Percentiles rank a stretch among this genome's conserved stretches.
Conservation (phyloP, 192 early-diverging fungal genomes). For the Coemansia sp. region DNA sequence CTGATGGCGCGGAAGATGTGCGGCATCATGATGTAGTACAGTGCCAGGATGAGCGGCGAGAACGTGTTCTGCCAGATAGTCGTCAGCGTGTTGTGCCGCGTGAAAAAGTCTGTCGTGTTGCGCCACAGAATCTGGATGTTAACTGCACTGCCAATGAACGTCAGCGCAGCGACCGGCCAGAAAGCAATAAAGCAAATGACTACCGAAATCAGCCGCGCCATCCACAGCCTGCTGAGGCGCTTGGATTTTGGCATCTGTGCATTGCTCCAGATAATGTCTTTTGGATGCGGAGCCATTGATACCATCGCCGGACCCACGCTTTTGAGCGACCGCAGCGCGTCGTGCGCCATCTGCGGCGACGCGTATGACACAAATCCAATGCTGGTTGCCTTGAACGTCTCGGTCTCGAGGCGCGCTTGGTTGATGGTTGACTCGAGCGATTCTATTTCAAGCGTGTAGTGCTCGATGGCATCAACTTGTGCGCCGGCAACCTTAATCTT, state of each 20-base stretch:
- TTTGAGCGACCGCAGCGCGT: slow-evolving; percentile 36
- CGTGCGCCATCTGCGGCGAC: slow-evolving; percentile 52
- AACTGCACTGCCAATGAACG: slow-evolving; percentile 58
- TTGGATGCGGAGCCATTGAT: slow-evolving; percentile 63
- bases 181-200: slow-evolving; percentile 63
- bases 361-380: slow-evolving; percentile 70
- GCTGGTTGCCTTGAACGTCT: slow-evolving; percentile 57
- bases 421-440: slow-evolving; percentile 56
- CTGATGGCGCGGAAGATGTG: slow-evolving; percentile 61
- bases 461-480: slow-evolving; percentile 68
- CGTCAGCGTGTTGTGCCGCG: slow-evolving; percentile 49
- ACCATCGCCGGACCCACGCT: slow-evolving; percentile 17
- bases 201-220: slow-evolving; percentile 49
- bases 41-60: slow-evolving; percentile 62
- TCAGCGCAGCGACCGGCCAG: slow-evolving; percentile 63
- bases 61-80: slow-evolving; percentile 64
- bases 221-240: slow-evolving; percentile 45
- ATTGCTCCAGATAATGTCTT: slow-evolving; percentile 77
- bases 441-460: slow-evolving; percentile 65
- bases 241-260: slow-evolving; percentile 55
- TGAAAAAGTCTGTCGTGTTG: slow-evolving; percentile 49
- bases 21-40: slow-evolving; percentile 66
- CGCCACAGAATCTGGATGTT: slow-evolving; percentile 59
- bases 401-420: slow-evolving; percentile 44
- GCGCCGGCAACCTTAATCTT: slow-evolving; percentile 42